A percentile compares a stretch with the other conserved stretches of the same genome.
phyloP scores from a whole-genome alignment of 345 rosid species.

The Cardamine chenopodiifolia region DNA sequence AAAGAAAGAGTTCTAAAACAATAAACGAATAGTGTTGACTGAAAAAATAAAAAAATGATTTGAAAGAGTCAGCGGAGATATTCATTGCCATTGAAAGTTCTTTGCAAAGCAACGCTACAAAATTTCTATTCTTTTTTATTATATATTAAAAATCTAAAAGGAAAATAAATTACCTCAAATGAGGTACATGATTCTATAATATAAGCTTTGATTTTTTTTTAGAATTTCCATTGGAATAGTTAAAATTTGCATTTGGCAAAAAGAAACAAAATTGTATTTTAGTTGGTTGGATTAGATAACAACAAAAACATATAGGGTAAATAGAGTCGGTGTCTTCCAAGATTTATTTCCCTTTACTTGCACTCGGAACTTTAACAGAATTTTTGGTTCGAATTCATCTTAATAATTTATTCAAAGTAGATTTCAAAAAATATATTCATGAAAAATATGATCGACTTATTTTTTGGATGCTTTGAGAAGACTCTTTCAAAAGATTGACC shows the following conservation, averaged over 20 bases:
- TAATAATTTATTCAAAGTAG: not conserved
- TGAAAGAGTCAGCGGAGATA: constrained; percentile 19
- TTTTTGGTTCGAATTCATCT: not conserved
- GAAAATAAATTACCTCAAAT: too few relatives aligned
- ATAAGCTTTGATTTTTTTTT: too few relatives aligned
- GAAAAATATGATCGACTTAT: not conserved
- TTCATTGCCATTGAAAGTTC: not conserved
- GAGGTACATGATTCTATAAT: too few relatives aligned
- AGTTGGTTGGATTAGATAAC: not conserved
- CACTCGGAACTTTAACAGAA: not conserved
- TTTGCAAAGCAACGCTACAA: too few relatives aligned
- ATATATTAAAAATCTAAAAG: too few relatives aligned
- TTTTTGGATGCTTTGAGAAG: not conserved
- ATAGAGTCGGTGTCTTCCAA: too few relatives aligned
- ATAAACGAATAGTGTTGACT: not conserved
- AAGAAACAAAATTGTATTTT: too few relatives aligned
- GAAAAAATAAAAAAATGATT: not conserved
- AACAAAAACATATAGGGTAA: not conserved
- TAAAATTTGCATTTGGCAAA: not conserved
- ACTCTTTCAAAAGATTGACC: not conserved
- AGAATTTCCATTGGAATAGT: not conserved
- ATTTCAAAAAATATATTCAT: not conserved
- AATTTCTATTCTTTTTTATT: too few relatives aligned
- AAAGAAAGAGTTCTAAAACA: not conserved
- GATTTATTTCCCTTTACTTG: not conserved